A percentile compares a stretch with the other conserved stretches of the same genome.
Evolutionary conservation across 352 stramenopile species (phyloP).

Genomic region (Globisporangium paddicum): DNA sequence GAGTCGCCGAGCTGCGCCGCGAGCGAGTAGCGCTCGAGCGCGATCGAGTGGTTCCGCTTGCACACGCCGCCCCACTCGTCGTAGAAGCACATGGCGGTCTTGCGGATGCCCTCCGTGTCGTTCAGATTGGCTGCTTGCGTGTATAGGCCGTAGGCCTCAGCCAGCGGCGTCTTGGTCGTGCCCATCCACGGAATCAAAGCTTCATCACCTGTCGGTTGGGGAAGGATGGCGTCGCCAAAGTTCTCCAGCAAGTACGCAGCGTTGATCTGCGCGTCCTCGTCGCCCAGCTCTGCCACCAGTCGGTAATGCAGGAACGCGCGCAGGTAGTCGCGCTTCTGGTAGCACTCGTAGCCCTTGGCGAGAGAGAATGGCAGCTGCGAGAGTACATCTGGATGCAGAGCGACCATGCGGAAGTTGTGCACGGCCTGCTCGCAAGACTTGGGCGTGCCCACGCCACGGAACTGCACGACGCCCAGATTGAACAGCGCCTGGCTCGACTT

Average conservation of each 20-base stretch:
- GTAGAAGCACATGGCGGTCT: conserved; percentile 56
- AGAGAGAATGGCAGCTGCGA: conserved; percentile 57
- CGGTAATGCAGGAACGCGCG: conserved; percentile 70
- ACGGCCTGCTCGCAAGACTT: conserved; percentile 41
- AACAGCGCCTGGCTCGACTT: conserved; percentile 56
- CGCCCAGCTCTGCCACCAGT: conserved; percentile 52
- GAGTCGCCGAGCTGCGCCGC: conserved; percentile 51
- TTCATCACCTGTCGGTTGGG: neutral
- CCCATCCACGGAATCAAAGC: conserved; percentile 21
- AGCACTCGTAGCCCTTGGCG: conserved; percentile 61
- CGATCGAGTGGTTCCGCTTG: conserved; percentile 35
- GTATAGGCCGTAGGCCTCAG: conserved; percentile 53
- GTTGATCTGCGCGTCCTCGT: conserved; percentile 62
- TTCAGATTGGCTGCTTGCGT: conserved; percentile 47
- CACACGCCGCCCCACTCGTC: conserved; percentile 61
- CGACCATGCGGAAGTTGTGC: conserved; percentile 56
- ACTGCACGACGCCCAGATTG: conserved; percentile 78
- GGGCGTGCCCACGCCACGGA: conserved; percentile 43
- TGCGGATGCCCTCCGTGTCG: conserved; percentile 70
- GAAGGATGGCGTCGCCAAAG: conserved; percentile 38
- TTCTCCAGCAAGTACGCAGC: conserved; percentile 71
- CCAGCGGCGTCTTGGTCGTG: conserved; percentile 22
- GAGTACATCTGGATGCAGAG: conserved; percentile 46
- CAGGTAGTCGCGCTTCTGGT: conserved; percentile 52
- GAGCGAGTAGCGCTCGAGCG: conserved; percentile 47